Base-by-base conservation (phyloP, 2,329 filamentous ascomycete species). In the Hypoxylon sp. region DNA sequence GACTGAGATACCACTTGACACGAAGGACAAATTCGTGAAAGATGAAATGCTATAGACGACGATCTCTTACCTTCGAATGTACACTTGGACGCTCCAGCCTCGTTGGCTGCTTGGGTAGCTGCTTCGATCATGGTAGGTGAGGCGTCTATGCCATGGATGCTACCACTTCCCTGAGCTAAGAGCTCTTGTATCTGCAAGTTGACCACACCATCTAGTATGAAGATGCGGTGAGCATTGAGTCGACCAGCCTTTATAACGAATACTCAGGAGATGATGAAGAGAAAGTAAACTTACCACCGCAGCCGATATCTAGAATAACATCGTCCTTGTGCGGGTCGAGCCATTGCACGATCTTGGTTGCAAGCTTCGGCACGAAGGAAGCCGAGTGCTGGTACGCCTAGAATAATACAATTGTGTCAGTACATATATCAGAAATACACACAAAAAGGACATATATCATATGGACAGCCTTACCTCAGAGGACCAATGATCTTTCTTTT, bases 331-430 rank as follows among this genome's bases (percentile, higher is more conserved):
- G 82, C 0, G 88, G 83, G 70, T 89, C 84, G 0, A 91, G 81
- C 84, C 87, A 90, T 50, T 82, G 77, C 10, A 90, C 73, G 4
- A 91, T 82, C 65, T 88, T 90, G 14, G 82, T 83, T 0, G 88
- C 85, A 9, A 91, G 80, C 73, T 88, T 87, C 3, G 89, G 88
- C 8, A 91, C 89, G 72, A 91, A 91, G 0, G 87, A 85, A 6
- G 89, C 89, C 1, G 88, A 85, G 64, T 85, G 81, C 66, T 88
- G 85, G 74, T 91, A 91, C 33, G 84, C 84, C 86, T 89, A 51
- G 42, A 17, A 14, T 39, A 2, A n/a, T 66, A 10, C 11, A 2
- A 50, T 10, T 26, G 35, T 24, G 46, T 70, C 35, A 65, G 58
- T 11, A 52, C 10, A 26, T 42, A 33, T 51, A 22, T 10, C 13